Evolutionary conservation across 768 basidiomycete genomes (phyloP), one percentile per base, ranked within the genome.

Genomic region (Rhizopogon vinicolor): DNA sequence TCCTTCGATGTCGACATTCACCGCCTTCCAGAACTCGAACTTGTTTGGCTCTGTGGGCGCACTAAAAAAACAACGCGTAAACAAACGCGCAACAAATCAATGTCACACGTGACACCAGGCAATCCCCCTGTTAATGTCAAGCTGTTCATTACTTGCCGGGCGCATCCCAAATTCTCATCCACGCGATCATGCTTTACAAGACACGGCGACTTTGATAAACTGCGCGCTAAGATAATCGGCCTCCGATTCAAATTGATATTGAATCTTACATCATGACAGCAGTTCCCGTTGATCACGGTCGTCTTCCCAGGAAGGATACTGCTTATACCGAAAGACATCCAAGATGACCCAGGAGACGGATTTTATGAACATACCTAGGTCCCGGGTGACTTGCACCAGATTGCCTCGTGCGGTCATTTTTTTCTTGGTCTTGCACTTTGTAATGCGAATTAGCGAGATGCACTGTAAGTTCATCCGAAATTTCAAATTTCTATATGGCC

Each of bases 1-100:
- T 33, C 44, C 18, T 37, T 10, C 18, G 25, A 25, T 25, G 35
- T 45, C 52, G 49, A 39, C 19, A 31, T 19, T 53, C 46, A 43
- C 29, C 5, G 33, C 44, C 40, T 18, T 33, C 18, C 57, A 19
- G 58, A 71, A 71, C 19, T 71, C 56, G 70, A 69, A 69, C 68
- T 63, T 69, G 58, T 69, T 69, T 69, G 69, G 53, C 41, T 48
- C 55, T 70, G 70, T 71, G 59, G 68, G 60, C 8, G 29, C 18
- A 31, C 0, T 7, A 2, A 49, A 69, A 52, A 69, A 69, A 69
- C 42, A 71, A 65, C 68, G 51, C 68, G 70, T 65, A 68, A 69
- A 71, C 41, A 71, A 60, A 52, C 60, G 19, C 59, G 60, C 45
- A 60, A 37, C 13, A 52, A 59, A 61, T 64, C 25, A 53, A 58